A percentile compares a stretch with the other conserved stretches of the same genome.
Evolutionary conservation across 1,284 basidiomycete genomes (phyloP).

Genomic region (Retiboletus flavoniger): DNA sequence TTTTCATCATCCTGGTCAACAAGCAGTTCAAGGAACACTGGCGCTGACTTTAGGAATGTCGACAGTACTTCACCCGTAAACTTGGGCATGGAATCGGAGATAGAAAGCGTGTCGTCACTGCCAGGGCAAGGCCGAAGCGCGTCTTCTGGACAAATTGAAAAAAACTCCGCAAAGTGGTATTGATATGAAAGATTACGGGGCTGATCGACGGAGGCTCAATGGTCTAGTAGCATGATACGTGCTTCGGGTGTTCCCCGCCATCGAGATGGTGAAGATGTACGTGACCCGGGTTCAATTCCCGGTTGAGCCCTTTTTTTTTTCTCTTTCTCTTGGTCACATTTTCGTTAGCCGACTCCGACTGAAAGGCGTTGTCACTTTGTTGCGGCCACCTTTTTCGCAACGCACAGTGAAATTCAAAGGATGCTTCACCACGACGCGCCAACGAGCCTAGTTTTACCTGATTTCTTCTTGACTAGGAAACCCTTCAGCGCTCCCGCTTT

Average conservation of each 20-base stretch:
- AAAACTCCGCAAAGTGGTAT: neutral
- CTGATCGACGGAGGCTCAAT: conserved; percentile 31
- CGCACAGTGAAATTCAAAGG: conserved; percentile 7
- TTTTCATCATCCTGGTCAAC: too few species aligned
- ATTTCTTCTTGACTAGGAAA: conserved; percentile 2
- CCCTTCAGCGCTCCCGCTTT: neutral
- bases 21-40: too few species aligned
- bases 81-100: neutral
- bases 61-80: neutral
- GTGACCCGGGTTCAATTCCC: conserved; percentile 51
- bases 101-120: too few species aligned
- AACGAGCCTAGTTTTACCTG: neutral
- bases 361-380: neutral
- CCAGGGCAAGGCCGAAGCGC: too few species aligned
- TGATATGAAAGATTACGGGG: too few species aligned
- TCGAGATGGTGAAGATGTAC: conserved; percentile 28
- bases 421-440: conserved; percentile 13
- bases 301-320: conserved; percentile 38
- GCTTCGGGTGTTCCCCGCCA: conserved; percentile 35
- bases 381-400: neutral
- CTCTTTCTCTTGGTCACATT: neutral
- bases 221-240: conserved; percentile 46
- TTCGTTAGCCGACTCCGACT: neutral
- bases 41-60: neutral
- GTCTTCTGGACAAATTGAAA: too few species aligned